These are phyloP conservation scores for Ceratobasidium sp. DNA, from an alignment of 1,284 basidiomycete genomes.

Conservation along the genomic window DNA sequence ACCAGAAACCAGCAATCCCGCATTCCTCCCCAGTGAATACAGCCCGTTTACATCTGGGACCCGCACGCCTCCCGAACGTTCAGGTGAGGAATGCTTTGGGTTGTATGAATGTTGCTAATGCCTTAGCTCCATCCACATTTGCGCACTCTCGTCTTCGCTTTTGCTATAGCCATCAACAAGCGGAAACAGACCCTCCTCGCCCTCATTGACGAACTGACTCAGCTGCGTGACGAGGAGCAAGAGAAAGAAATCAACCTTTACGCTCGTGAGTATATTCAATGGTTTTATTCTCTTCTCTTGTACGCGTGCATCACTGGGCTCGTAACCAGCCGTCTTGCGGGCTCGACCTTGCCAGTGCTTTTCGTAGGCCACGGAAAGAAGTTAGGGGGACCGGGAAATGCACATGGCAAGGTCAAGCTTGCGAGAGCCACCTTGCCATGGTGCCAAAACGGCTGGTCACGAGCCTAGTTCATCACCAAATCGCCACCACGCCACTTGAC, in stretches of 20 bases:
- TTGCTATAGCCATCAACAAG: conserved; percentile 50
- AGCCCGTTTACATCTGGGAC: conserved; percentile 24
- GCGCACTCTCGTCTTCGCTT: background rate
- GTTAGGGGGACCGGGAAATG: too few relatives aligned
- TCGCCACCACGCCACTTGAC: too few relatives aligned
- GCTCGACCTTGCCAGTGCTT: too few relatives aligned
- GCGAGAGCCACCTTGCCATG: too few relatives aligned
- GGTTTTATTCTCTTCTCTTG: too few relatives aligned
- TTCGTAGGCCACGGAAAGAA: too few relatives aligned
- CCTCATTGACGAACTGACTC: conserved; percentile 69
- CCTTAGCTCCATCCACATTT: conserved; percentile 1
- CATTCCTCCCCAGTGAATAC: conserved; percentile 25
- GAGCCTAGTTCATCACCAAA: too few relatives aligned
- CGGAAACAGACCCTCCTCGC: conserved; percentile 74
- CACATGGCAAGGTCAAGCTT: too few relatives aligned
- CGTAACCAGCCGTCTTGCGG: too few relatives aligned
- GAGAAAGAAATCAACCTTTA: conserved; percentile 50
- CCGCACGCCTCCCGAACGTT: conserved; percentile 24
- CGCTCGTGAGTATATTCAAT: conserved; percentile 29
- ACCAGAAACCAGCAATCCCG: background rate
- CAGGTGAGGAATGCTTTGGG: conserved; percentile 1
- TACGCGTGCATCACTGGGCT: too few relatives aligned
- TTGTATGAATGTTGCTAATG: background rate
- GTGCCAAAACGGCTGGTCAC: too few relatives aligned
- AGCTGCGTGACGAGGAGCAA: conserved; percentile 59